Conservation (phyloP, 805 yeast genomes). For the Yarrowia phangngaensis region DNA sequence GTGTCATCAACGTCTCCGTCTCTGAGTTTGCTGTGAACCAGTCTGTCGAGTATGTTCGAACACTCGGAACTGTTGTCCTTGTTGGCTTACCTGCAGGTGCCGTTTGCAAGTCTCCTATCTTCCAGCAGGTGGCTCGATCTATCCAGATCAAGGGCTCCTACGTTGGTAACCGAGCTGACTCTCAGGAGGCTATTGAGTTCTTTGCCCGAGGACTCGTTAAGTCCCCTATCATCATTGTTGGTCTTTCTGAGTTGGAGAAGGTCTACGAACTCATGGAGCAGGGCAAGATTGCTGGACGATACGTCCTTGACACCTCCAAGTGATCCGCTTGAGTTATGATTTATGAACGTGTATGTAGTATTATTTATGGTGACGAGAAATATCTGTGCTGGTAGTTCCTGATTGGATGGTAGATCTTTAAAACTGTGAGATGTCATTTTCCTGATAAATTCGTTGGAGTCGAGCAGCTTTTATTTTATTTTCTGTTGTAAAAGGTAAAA, state of each 20-base stretch:
- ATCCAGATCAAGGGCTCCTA: constrained; percentile 54
- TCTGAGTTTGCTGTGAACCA: constrained; percentile 57
- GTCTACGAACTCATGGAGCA: constrained; percentile 55
- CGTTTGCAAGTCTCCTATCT: constrained; percentile 49
- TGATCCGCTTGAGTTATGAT: constrained; percentile 28
- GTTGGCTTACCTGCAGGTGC: constrained; percentile 66
- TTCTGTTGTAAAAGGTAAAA: too few species aligned
- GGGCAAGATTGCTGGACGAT: constrained; percentile 61
- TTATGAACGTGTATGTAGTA: background rate
- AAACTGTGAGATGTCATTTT: too few species aligned
- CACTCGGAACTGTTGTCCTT: constrained; percentile 56
- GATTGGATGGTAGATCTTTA: too few species aligned
- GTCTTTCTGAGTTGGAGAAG: constrained; percentile 48
- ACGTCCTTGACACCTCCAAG: constrained; percentile 56
- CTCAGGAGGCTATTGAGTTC: constrained; percentile 56
- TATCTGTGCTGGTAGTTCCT: too few species aligned
- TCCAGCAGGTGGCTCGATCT: constrained; percentile 53
- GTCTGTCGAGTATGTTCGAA: constrained; percentile 44
- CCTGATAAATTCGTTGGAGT: too few species aligned
- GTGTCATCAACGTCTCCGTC: constrained; percentile 62
- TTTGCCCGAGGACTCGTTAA: constrained; percentile 50
- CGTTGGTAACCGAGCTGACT: constrained; percentile 59
- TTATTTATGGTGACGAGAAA: too few species aligned
- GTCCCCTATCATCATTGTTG: constrained; percentile 54
- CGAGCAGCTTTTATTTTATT: too few species aligned